These are phyloP conservation scores for Echeveria elegans DNA, from an alignment of 164 flowering plant species.

Conservation along the genomic window DNA sequence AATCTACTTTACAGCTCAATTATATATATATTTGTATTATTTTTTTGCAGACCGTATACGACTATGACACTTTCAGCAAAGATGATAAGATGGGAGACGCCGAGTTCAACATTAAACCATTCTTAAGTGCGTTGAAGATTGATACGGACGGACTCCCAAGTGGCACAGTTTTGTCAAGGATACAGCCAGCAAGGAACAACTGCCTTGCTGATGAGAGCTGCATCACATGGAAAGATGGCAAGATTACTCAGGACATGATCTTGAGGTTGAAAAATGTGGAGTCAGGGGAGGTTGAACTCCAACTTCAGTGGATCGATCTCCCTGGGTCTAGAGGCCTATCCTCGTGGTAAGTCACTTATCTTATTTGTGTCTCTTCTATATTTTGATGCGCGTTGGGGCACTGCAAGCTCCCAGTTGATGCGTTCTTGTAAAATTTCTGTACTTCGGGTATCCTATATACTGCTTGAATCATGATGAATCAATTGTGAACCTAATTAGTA, in stretches of 20 bases:
- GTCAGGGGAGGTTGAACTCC: slow-evolving; percentile 74
- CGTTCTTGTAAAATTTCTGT: too few relatives aligned
- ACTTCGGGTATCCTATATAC: too few relatives aligned
- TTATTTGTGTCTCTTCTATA: too few relatives aligned
- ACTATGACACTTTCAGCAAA: slow-evolving; percentile 44
- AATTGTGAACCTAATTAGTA: too few relatives aligned
- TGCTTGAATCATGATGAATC: too few relatives aligned
- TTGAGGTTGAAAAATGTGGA: too few relatives aligned
- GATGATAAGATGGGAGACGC: slow-evolving; percentile 82
- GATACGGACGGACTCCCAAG: slow-evolving; percentile 26
- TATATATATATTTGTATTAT: slow-evolving; percentile 13
- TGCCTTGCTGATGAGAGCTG: slow-evolving; percentile 61
- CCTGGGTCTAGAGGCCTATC: slow-evolving; percentile 32
- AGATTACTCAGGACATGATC: slow-evolving; percentile 40
- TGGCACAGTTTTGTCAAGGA: slow-evolving; percentile 41
- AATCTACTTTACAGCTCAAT: neutral
- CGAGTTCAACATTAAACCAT: slow-evolving; percentile 36
- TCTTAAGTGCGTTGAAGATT: slow-evolving; percentile 44
- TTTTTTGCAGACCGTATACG: slow-evolving; percentile 42
- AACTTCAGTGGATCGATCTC: slow-evolving; percentile 54
- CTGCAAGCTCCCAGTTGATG: too few relatives aligned
- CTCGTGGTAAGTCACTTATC: neutral
- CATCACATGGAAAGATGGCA: slow-evolving; percentile 35
- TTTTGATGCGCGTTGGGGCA: too few relatives aligned
- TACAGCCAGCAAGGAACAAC: slow-evolving; percentile 44